Evolutionary conservation across 495 filamentous ascomycete species (phyloP), one percentile per base, ranked within the genome.

Genomic region (Lasiosphaeris hirsuta): DNA sequence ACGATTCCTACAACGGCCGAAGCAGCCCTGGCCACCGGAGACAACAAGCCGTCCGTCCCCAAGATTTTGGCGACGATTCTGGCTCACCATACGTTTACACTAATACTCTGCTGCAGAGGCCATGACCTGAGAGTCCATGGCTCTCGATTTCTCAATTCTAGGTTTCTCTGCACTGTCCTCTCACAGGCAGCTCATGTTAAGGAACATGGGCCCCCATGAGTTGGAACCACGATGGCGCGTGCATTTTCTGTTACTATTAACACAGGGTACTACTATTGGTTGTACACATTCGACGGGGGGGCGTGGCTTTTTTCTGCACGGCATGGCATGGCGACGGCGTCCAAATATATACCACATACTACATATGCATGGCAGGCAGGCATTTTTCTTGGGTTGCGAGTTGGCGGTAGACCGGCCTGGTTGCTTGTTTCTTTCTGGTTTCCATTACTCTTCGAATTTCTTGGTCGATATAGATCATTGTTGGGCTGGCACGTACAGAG

Each of bases 301-400:
- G 43, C 10, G 43, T 30, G 7, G 7, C n/a, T 33, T 39, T 57
- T 57, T 38, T 54, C 23, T 40, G 18, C 36, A 40, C 47, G 34
- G 53, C 53, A 56, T 51, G 49, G 60, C 56, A 58, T 54, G 11
- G 55, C 54, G 50, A 59, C 34, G 60, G 56, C 45, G 56, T 56
- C 53, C 34, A 51, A 46, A 56, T 30, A 63, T 40, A 30, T 15
- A 18, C 17, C 18, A 42, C 17, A 44, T 47, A 18, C 13, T 23
- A 18, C 15, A 14, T 41, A 30, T 4, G 50, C 36, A 34, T 39
- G 36, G n/a, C n/a, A n/a, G 46, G 33, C 10, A 15, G 11, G 23
- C 15, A 34, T 9, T 33, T 23, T 19, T 48, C 36, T 49, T 49
- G 46, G 46, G 15, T 11, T 34, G 33, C n/a, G 23, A 30, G 5